Evolutionary conservation across 129 eudicot species (phyloP).

Genomic region (carrot (Daucus carota)): DH1_v3.0 NC_030387.2:24416501-24417000

Average conservation of each 20-base stretch:
- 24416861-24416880: conserved; percentile 95
- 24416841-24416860: conserved; percentile 85
- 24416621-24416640: conserved; percentile 81
- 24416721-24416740: conserved; percentile 96
- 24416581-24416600: conserved; percentile 94
- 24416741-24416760: conserved; percentile 33
- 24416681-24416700: conserved; percentile 88
- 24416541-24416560: conserved; percentile 22
- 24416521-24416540: conserved; percentile 2
- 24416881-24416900: conserved; percentile 92
- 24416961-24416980: background rate
- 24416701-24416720: conserved; percentile 74
- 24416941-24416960: background rate
- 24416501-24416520: background rate
- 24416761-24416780: conserved; percentile 2
- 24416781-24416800: conserved; percentile 14
- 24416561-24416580: conserved; percentile 95
- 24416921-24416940: background rate
- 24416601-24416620: conserved; percentile 67
- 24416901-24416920: conserved; percentile 84
- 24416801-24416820: conserved; percentile 6
- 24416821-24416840: conserved; percentile 19
- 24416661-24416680: conserved; percentile 97
- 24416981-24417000: background rate
- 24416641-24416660: conserved; percentile 99